Evolutionary conservation across 352 stramenopile genomes (phyloP), one percentile per base, ranked within the genome.

Genomic region (Detonula confervacea): DNA sequence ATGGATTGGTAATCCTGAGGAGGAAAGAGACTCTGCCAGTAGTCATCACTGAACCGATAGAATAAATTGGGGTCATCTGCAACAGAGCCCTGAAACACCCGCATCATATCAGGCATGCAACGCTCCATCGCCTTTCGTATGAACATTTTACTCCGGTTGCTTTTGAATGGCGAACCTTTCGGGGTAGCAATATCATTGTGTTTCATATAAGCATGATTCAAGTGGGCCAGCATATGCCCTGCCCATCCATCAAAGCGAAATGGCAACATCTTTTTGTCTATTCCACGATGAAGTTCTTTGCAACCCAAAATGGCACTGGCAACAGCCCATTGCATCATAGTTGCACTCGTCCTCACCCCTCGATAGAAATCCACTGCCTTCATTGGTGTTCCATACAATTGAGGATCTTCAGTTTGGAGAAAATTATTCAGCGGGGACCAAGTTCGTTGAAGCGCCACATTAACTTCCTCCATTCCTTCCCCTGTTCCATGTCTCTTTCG

Each of bases 291-390:
- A 9, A 80, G 51, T 22, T 61, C 42, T 16, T 66, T 73, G 27
- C 71, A 80, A 5, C 39, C 61, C 1, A 18, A 25, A 33, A 80
- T 65, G n/a, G 39, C 44, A 52, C 71, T 54, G 30, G 18, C 20
- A 16, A 73, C 11, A 59, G 47, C 16, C 71, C 71, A 80, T 61
- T 60, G n/a, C 60, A 80, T 80, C 71, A 80, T 80, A 14, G 61
- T 44, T 25, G 59, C 33, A 35, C 35, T 39, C 25, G 16, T 27
- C 9, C 18, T n/a, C 2, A 18, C 18, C 7, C 33, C 37, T 25
- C 24, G 14, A 47, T 80, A 80, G 1, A 18, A 14, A 22, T 18
- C 29, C 6, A 80, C 30, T 18, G 60, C 27, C 25, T 67, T 73
- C 18, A 73, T 56, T 24, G 51, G 18, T 49, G 24, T 25, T 18